These are phyloP conservation scores for Epichloe hybrida DNA, from an alignment of 2,329 filamentous ascomycete species.

Conservation along the genomic window DNA sequence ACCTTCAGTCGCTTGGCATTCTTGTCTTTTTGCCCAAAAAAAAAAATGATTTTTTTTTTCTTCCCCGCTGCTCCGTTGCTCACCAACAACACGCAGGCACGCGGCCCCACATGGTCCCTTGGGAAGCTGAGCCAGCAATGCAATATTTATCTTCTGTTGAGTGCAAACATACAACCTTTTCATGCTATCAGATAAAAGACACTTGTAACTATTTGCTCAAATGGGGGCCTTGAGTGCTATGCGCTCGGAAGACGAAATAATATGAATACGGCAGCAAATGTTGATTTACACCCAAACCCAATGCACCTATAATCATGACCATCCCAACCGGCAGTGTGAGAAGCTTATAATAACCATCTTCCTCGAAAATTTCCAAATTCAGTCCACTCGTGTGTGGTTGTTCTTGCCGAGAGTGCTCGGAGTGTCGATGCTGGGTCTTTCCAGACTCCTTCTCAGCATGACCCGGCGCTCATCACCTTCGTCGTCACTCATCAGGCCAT, in stretches of 20 bases:
- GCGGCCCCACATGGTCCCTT: too few species aligned
- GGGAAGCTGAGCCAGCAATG: too few species aligned
- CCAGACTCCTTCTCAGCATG: conserved; percentile 20
- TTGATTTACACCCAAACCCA: neutral
- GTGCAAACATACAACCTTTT: neutral
- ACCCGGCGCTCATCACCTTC: conserved; percentile 47
- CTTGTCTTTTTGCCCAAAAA: too few species aligned
- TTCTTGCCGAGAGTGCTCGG: conserved; percentile 25
- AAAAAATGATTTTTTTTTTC: too few species aligned
- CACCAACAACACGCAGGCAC: too few species aligned
- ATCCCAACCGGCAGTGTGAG: neutral
- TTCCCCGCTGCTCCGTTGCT: too few species aligned
- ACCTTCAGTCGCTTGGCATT: too few species aligned
- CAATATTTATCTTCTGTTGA: too few species aligned
- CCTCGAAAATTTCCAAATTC: neutral
- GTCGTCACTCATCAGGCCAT: conserved; percentile 83
- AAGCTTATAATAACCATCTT: neutral
- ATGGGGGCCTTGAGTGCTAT: neutral
- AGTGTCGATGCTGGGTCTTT: conserved; percentile 27
- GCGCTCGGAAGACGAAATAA: neutral
- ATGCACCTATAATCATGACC: neutral
- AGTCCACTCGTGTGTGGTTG: conserved; percentile 15
- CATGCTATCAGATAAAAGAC: neutral
- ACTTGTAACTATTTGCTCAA: neutral
- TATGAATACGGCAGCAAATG: neutral